Percentiles rank a stretch among this genome's conserved stretches.
Evolutionary conservation across 1,284 basidiomycete species (phyloP).

Genomic region (Austropuccinia psidii): DNA sequence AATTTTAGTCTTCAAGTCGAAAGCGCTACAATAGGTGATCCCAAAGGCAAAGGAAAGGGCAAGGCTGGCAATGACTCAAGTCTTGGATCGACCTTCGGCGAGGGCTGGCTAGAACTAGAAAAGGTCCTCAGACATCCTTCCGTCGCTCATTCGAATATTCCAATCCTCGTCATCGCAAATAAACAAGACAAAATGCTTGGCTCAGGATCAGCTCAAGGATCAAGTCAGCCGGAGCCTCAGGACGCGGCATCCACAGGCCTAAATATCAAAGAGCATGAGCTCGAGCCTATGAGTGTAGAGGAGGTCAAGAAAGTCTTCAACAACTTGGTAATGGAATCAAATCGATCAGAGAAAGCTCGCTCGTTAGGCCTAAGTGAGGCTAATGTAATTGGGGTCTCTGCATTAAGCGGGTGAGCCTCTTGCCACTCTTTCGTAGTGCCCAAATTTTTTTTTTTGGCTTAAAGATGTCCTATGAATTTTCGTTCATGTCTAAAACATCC

Average conservation of each 20-base stretch:
- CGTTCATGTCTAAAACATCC: neutral
- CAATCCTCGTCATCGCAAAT: slow-evolving; percentile 30
- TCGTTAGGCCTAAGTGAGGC: slow-evolving; percentile 28
- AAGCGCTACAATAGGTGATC: neutral
- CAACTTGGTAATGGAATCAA: slow-evolving; percentile 29
- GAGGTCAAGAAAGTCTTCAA: slow-evolving; percentile 32
- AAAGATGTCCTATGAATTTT: neutral
- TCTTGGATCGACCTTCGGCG: neutral
- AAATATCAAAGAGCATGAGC: neutral
- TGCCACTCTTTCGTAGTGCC: neutral
- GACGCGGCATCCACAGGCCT: neutral
- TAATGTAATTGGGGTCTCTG: slow-evolving; percentile 27
- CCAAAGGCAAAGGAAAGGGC: slow-evolving; percentile 25
- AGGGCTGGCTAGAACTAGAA: slow-evolving; percentile 28
- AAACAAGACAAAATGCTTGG: slow-evolving; percentile 19
- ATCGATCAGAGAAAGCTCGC: slow-evolving; percentile 27
- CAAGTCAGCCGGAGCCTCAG: neutral
- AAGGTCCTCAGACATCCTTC: slow-evolving; percentile 23
- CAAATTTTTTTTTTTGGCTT: neutral
- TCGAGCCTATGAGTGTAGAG: slow-evolving; percentile 21
- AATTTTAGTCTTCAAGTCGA: neutral
- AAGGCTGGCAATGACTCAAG: neutral
- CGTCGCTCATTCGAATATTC: slow-evolving; percentile 13
- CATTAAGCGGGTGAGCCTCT: slow-evolving; percentile 16
- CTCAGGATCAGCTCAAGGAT: neutral